Evolutionary conservation across 148 eudicot species (phyloP), one percentile per base, ranked within the genome.

Genomic region (Tetragonia tetragonoides): DNA sequence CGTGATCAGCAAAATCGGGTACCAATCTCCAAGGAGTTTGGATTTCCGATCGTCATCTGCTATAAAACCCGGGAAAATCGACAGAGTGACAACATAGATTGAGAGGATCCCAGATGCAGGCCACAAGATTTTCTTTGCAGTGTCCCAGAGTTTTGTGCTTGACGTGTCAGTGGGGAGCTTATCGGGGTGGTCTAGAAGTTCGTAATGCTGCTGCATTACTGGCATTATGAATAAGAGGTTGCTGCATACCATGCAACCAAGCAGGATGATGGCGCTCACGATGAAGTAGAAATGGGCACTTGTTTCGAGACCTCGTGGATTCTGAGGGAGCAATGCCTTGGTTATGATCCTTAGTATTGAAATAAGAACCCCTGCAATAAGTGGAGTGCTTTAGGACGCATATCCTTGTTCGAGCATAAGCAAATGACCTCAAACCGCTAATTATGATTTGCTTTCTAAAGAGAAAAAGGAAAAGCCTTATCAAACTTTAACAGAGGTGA

Each of bases 51-150:
- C 62, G 42, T 87, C 86, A 63, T 94, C 97, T 28, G 97, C 90
- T 34, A 92, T 83, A 80, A 85, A 92, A 51, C 98, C 98, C 0
- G 98, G 98, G 79, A 92, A 94, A 28, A 94, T 94, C 2, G 98
- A 94, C 1, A 94, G 85, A 42, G 97, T 94, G 4, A 94, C 88
- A 0, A 92, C 71, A 71, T 94, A 94, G 37, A 89, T 86, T 51
- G 82, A 70, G 77, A 88, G 81, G 23, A 94, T 83, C 66, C 97
- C 98, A 2, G 89, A 75, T 12, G 90, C 80, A 4, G 97, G 98
- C 79, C 86, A 78, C 0, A 68, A 46, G 70, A 94, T 92, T 72
- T 79, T 88, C 47, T 78, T 80, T 4, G 89, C 81, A 15, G 87
- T 88, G 60, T 72, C 72, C 77, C 79, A 68, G 39, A 94, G 82